Conservation (phyloP, 768 basidiomycete genomes). For the Hericium rajendrae region DNA sequence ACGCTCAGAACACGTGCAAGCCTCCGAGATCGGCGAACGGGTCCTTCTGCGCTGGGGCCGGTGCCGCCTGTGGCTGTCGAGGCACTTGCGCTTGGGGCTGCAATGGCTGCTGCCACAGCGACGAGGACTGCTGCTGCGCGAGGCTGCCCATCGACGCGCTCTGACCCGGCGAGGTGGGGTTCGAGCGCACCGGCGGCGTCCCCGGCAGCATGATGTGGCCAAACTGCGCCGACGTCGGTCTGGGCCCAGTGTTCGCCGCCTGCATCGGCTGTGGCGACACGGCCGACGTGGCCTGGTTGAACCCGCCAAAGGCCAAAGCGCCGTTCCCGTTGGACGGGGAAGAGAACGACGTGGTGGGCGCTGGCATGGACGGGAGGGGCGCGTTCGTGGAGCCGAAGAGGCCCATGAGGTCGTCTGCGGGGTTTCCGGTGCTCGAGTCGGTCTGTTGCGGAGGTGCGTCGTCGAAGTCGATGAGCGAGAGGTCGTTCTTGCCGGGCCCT, state of each 20-base stretch:
- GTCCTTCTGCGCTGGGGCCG: conserved; percentile 42
- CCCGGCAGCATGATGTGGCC: conserved; percentile 14
- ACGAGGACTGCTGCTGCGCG: conserved; percentile 6
- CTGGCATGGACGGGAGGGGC: not conserved
- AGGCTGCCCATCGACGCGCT: not conserved
- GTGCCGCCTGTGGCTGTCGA: conserved; percentile 12
- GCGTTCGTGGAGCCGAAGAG: conserved; percentile 36
- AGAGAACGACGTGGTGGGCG: not conserved
- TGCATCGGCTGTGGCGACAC: conserved; percentile 4
- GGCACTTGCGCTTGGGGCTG: conserved; percentile 5
- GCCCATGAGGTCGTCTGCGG: conserved; percentile 50
- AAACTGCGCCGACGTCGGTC: conserved; percentile 4
- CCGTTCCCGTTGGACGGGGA: conserved; percentile 2
- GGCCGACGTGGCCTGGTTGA: conserved; percentile 1
- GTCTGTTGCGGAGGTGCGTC: conserved; percentile 29
- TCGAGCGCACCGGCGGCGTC: conserved; percentile 10
- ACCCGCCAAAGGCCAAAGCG: not conserved
- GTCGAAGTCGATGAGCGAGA: conserved; percentile 74
- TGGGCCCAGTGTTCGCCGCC: not conserved
- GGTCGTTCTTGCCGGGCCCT: conserved; percentile 25
- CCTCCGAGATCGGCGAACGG: conserved; percentile 80
- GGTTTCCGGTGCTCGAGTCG: conserved; percentile 13
- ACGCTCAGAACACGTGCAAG: conserved; percentile 19
- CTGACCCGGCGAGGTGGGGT: conserved; percentile 1
- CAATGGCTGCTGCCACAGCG: conserved; percentile 7